Evolutionary conservation across 805 yeast genomes (phyloP), one percentile per base, ranked within the genome.

Genomic region (Cyberlindnera japonica): DNA sequence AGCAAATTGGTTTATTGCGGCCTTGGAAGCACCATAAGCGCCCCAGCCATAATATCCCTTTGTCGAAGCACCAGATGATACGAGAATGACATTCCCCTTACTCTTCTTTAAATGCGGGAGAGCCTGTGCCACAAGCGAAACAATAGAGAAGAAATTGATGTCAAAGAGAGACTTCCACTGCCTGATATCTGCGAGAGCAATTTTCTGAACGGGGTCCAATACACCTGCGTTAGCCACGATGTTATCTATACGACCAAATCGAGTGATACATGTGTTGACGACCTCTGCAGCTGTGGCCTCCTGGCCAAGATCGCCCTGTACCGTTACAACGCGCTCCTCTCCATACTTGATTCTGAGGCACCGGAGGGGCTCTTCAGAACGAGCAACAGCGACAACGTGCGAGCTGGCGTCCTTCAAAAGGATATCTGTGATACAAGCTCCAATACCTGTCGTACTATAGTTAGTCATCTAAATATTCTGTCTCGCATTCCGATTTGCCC

Each of bases 11-110:
- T 91, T 89, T 37, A 91, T 58, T 0, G 97, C 96, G 0, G 97
- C 96, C 61, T 91, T 91, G 6, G 96, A 81, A 5, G 90, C 67
- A 1, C 96, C 95, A 54, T 91, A 91, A 5, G 96, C 95, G 14
- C 83, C 83, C 97, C 97, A 91, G 1, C 88, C 93, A 47, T 69
- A 52, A 48, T 68, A 72, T 15, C 80, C 65, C 38, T 69, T 74
- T 1, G 73, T 71, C 15, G 95, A 74, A 1, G 98, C 97, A 6
- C 96, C 97, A 2, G 95, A 86, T 15, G 95, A 84, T 0, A 90
- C 96, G 41, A 83, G 77, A n/a, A 91, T 68, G 26, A 83, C 70
- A 30, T 68, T 72, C 0, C 95, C 95, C 12, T 72, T 63, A 4
- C 77, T 47, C 37, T 67, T 59, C 27, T 74, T 63, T 48, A 91